Evolutionary conservation across 2,329 filamentous ascomycete species (phyloP), one percentile per base, ranked within the genome.

Genomic region (Monilinia laxa): DNA sequence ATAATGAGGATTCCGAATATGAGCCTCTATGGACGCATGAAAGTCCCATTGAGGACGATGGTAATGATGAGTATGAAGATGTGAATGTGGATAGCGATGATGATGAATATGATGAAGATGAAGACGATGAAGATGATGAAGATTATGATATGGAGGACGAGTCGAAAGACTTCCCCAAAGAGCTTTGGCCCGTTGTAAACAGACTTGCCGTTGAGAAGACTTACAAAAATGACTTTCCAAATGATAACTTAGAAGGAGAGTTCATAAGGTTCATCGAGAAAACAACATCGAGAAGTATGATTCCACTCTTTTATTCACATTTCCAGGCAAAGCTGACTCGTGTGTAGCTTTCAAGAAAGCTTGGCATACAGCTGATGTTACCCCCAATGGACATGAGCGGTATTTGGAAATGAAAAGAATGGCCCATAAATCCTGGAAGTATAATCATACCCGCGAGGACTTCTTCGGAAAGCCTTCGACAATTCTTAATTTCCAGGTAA

Each of bases 311-410:
- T 35, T 42, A 6, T 23, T 60, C 45, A 51, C 14, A 51, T n/a
- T 51, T 7, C 9, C 7, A 60, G 51, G 45, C n/a, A 31, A n/a
- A 18, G n/a, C 49, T 63, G 28, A 63, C 11, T 54, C 7, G 11
- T 16, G 1, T 31, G 40, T 38, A 71, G 68, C 67, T 23, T 80
- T 81, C 72, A 80, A 82, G 62, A 74, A 81, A 57, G 74, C 75
- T 38, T 83, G 80, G 74, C 81, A 83, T 66, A 73, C 76, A 6
- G 80, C 76, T 6, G 81, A 83, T 56, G 70, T 81, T 1, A 78
- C 80, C 58, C 78, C 79, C 0, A 75, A 77, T 4, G 77, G 77
- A 0, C 75, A 77, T 35, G 73, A 76, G 54, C 76, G 74, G 62
- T 81, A 80, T 68, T 58, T 74, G 1, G 78, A 81, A 62, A 75